Conservation (phyloP, 169 alveolate genomes). For the Babesia bigemina region DNA sequence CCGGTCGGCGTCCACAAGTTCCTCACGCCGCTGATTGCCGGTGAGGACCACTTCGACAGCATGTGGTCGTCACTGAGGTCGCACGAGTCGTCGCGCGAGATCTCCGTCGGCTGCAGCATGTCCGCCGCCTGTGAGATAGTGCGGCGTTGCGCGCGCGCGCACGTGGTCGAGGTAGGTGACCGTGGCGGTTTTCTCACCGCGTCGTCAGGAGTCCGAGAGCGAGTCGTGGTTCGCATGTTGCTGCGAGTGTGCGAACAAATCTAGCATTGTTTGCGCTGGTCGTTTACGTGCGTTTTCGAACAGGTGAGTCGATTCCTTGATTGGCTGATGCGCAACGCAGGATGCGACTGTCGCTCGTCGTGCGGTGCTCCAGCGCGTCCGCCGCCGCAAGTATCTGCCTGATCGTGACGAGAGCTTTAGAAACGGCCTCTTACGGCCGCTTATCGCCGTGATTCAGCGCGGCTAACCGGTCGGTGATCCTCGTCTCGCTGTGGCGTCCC, state of each 20-base stretch:
- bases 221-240: not conserved
- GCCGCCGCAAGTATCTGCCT: too few species aligned
- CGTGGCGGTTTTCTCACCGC: not conserved
- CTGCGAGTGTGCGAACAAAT: not conserved
- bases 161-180: conserved; percentile 1
- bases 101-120: not conserved
- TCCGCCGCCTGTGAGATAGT: not conserved
- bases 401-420: too few species aligned
- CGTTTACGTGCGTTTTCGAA: not conserved
- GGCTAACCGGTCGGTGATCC: not conserved
- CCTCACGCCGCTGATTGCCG: conserved; percentile 34
- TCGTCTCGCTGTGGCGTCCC: conserved; percentile 34
- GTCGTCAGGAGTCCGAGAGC: not conserved
- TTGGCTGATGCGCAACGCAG: too few species aligned
- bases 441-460: too few species aligned
- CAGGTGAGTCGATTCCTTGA: too few species aligned
- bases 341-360: too few species aligned
- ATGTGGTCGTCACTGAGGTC: conserved; percentile 19
- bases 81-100: not conserved
- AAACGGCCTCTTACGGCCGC: too few species aligned
- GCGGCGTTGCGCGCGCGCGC: not conserved
- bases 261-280: not conserved
- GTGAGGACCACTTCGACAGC: conserved; percentile 3
- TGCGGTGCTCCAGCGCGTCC: too few species aligned
- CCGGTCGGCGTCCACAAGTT: conserved; percentile 46